Evolutionary conservation across 768 basidiomycete genomes (phyloP).

Genomic region (Lyophyllum atratum): DNA sequence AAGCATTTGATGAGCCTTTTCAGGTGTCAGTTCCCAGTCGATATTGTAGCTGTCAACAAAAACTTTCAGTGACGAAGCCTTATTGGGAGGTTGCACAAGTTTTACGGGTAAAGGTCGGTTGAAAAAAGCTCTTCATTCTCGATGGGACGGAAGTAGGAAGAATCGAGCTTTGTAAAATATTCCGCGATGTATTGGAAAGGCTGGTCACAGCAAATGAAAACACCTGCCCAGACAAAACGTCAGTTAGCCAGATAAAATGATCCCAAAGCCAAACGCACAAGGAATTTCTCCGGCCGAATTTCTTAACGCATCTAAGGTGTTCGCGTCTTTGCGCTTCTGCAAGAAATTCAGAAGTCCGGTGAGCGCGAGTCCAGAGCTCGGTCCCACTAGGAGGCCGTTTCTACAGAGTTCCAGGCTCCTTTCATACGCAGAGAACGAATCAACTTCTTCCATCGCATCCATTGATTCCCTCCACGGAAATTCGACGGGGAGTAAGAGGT

Average conservation of each 20-base stretch:
- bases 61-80: background rate
- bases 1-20: conserved; percentile 15
- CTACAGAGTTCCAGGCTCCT: conserved; percentile 23
- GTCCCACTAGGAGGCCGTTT: conserved; percentile 25
- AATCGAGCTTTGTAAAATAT: conserved; percentile 22
- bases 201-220: conserved; percentile 25
- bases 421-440: conserved; percentile 20
- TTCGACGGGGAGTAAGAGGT: conserved; percentile 16
- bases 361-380: conserved; percentile 22
- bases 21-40: conserved; percentile 23
- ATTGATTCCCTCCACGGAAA: conserved; percentile 26
- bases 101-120: conserved; percentile 23
- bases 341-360: conserved; percentile 25
- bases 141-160: conserved; percentile 21
- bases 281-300: conserved; percentile 20
- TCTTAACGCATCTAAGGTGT: conserved; percentile 16
- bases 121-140: conserved; percentile 21
- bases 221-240: conserved; percentile 12
- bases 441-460: conserved; percentile 23
- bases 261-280: conserved; percentile 8
- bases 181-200: conserved; percentile 27
- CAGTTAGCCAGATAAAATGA: background rate
- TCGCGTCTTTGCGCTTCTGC: conserved; percentile 17
- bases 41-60: conserved; percentile 16
- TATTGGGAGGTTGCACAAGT: background rate